These are phyloP conservation scores for Cladophialophora carrionii DNA, from an alignment of 2,329 filamentous ascomycete genomes.

Conservation along the genomic window DNA sequence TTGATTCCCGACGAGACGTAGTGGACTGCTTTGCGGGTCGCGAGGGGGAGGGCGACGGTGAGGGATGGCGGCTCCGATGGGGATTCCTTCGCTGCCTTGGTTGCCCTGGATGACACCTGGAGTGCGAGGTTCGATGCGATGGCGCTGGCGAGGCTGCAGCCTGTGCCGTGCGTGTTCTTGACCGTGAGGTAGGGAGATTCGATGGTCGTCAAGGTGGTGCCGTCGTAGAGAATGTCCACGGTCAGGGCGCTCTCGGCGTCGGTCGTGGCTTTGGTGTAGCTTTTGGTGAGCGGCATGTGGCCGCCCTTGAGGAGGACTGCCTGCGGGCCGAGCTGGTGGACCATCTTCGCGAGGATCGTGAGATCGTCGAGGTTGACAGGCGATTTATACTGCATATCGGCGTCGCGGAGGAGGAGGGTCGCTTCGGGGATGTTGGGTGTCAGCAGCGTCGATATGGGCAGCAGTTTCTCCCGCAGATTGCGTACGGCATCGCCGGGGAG, in stretches of 20 bases:
- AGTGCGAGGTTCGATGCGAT: conserved; percentile 65
- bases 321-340: conserved; percentile 71
- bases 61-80: conserved; percentile 39
- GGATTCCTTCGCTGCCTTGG: neutral
- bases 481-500: conserved; percentile 50
- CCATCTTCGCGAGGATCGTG: conserved; percentile 66
- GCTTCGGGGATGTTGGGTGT: conserved; percentile 57
- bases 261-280: conserved; percentile 61
- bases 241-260: conserved; percentile 67
- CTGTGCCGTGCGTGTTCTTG: conserved; percentile 89
- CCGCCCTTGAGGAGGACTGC: conserved; percentile 90
- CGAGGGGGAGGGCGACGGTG: conserved; percentile 51
- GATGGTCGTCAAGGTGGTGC: conserved; percentile 61
- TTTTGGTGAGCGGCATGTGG: conserved; percentile 74
- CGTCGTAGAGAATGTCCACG: conserved; percentile 74
- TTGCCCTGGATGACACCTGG: conserved; percentile 6
- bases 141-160: conserved; percentile 84
- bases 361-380: conserved; percentile 63
- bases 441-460: conserved; percentile 51
- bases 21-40: conserved; percentile 54
- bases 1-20: conserved; percentile 67
- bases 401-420: conserved; percentile 49
- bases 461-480: conserved; percentile 46
- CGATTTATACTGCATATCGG: conserved; percentile 40
- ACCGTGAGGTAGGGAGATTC: conserved; percentile 72